phyloP scores from a whole-genome alignment of 805 yeast genomes.

The Candida argentea region DNA sequence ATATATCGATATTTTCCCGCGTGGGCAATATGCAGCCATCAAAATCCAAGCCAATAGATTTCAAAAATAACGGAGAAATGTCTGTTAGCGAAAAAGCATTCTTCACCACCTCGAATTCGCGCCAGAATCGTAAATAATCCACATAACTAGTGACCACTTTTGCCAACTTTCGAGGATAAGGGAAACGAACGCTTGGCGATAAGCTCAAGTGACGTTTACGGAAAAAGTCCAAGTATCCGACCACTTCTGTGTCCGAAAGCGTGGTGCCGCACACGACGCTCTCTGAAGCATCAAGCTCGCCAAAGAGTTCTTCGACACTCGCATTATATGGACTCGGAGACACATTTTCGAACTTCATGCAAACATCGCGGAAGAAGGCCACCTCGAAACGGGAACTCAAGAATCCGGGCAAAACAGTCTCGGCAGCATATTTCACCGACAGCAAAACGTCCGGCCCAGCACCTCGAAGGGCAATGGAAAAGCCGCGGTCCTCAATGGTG shows the following conservation, averaged over 20 bases:
- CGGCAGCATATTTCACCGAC: slow-evolving; percentile 67
- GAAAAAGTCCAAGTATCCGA: slow-evolving; percentile 27
- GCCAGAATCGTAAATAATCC: slow-evolving; percentile 14
- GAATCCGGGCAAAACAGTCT: slow-evolving; percentile 70
- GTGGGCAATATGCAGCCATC: slow-evolving; percentile 27
- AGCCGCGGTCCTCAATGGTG: slow-evolving; percentile 61
- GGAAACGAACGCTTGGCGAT: slow-evolving; percentile 76
- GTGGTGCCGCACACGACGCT: slow-evolving; percentile 10
- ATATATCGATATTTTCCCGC: slow-evolving; percentile 20
- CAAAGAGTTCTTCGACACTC: slow-evolving; percentile 5
- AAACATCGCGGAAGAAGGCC: slow-evolving; percentile 17
- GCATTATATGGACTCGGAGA: slow-evolving; percentile 6
- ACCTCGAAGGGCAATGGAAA: slow-evolving; percentile 84
- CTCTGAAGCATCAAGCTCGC: slow-evolving; percentile 8
- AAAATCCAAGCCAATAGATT: slow-evolving; percentile 16
- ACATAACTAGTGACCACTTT: slow-evolving; percentile 46
- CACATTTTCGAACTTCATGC: slow-evolving; percentile 7
- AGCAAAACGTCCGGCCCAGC: slow-evolving; percentile 50
- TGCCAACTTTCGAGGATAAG: slow-evolving; percentile 53
- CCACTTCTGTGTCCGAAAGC: slow-evolving; percentile 23
- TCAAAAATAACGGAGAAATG: slow-evolving; percentile 15
- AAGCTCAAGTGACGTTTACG: slow-evolving; percentile 55
- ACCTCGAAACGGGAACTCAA: slow-evolving; percentile 72
- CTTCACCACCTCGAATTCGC: slow-evolving; percentile 13
- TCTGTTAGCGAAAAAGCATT: slow-evolving; percentile 14